phyloP scores from a whole-genome alignment of 352 stramenopile species.

The Globisporangium acanthophoron region DNA sequence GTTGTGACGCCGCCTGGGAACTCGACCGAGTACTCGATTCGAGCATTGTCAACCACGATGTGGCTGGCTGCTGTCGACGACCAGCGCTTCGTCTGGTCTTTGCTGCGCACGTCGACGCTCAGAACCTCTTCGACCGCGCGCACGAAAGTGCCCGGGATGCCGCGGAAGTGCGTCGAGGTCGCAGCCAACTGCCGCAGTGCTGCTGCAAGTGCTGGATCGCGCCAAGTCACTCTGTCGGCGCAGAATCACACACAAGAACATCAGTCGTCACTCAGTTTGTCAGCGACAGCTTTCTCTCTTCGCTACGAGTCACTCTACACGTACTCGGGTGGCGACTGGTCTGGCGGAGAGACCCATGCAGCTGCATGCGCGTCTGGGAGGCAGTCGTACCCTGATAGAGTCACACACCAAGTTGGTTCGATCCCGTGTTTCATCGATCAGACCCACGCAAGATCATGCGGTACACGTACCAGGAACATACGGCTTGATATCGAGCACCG shows the following conservation, averaged over 20 bases:
- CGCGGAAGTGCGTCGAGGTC: conserved; percentile 40
- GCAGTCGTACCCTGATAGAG: conserved; percentile 37
- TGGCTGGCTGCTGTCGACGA: conserved; percentile 27
- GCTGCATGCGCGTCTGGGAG: conserved; percentile 35
- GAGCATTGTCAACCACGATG: conserved; percentile 54
- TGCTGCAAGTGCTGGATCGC: conserved; percentile 16
- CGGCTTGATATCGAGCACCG: conserved; percentile 98
- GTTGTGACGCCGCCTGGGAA: background rate
- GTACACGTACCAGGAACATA: conserved; percentile 84
- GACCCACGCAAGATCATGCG: background rate
- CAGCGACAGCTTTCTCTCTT: background rate
- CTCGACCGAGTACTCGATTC: conserved; percentile 35
- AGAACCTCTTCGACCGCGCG: conserved; percentile 60
- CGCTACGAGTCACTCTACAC: conserved; percentile 6
- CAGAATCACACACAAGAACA: background rate
- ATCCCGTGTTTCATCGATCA: background rate
- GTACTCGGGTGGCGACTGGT: conserved; percentile 32
- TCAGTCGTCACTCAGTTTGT: background rate
- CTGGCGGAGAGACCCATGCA: conserved; percentile 32
- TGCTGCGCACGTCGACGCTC: conserved; percentile 70
- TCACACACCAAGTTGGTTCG: background rate
- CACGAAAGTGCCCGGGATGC: conserved; percentile 22
- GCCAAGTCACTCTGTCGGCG: conserved; percentile 40
- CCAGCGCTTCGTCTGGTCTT: conserved; percentile 59
- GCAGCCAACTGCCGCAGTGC: conserved; percentile 26